phyloP scores from a whole-genome alignment of 208 protist species.

The Leptomonas pyrrhocoris region DNA sequence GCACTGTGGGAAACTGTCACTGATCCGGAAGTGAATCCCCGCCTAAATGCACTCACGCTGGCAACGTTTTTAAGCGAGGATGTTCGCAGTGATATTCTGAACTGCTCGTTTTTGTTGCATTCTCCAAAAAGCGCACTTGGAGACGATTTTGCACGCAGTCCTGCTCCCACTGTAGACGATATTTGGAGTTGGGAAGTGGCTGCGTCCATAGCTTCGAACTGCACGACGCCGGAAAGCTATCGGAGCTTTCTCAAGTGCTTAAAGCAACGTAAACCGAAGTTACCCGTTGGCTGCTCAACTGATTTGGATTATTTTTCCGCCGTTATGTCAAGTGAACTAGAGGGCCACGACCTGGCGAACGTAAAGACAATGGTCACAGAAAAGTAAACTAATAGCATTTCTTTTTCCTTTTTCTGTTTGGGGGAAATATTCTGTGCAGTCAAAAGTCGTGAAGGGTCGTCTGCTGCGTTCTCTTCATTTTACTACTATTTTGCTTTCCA shows the following conservation, averaged over 20 bases:
- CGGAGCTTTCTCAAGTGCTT: conserved; percentile 18
- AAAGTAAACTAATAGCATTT: conserved; percentile 1
- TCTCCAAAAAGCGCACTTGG: not conserved
- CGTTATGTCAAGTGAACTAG: conserved; percentile 22
- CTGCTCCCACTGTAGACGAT: not conserved
- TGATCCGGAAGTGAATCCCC: conserved; percentile 30
- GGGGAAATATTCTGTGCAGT: too few species aligned
- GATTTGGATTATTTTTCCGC: conserved; percentile 13
- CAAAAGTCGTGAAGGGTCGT: not conserved
- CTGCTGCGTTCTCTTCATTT: not conserved
- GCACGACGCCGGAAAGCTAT: conserved; percentile 40
- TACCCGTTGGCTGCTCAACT: too few species aligned
- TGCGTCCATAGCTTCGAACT: conserved; percentile 68
- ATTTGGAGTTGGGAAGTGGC: conserved; percentile 57
- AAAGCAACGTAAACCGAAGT: not conserved
- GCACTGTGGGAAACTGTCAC: conserved; percentile 58
- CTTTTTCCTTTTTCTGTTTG: conserved; percentile 15
- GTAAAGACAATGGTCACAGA: not conserved
- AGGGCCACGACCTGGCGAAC: not conserved
- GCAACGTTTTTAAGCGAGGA: conserved; percentile 43
- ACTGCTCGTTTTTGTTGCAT: conserved; percentile 13
- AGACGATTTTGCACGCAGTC: too few species aligned
- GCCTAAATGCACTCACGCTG: conserved; percentile 41
- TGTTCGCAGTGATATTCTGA: conserved; percentile 21
- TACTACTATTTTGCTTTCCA: too few species aligned